Evolutionary conservation across 2,329 filamentous ascomycete species (phyloP), one percentile per base, ranked within the genome.

Genomic region (Fusarium globosum): DNA sequence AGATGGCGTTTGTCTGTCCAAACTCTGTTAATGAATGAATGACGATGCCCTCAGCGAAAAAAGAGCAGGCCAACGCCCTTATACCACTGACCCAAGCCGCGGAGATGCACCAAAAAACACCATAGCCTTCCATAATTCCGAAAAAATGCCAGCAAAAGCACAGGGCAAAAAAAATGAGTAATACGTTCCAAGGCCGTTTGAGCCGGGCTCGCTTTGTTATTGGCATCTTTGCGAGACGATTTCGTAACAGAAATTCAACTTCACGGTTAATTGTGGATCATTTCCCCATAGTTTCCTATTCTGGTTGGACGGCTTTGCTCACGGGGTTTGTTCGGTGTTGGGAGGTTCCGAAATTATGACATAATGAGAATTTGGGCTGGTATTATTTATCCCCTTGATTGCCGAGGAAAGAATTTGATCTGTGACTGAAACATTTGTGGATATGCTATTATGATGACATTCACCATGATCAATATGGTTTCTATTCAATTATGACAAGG

Each of bases 211-310:
- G 11, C 43, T 66, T 66, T 35, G 43, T 58, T n/a, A 77, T 77
- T 77, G 76, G 76, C 68, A 76, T 77, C 61, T 16, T 52, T 6
- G 21, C 33, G 28, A 56, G 51, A 53, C 72, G 76, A 77, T 77
- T 77, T 77, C 76, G 76, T 77, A 77, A 77, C 70, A 65, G 52
- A 78, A 78, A 77, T 65, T 74, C 65, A 15, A 28, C 53, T 46
- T 26, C 8, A 30, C 71, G 72, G 68, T 14, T 74, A 77, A 65
- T 2, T 67, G 20, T 76, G 76, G 74, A 23, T 13, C 15, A 2
- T 2, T 45, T 51, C 48, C 39, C 35, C 42, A 58, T n/a, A 42
- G 1, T 21, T 69, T n/a, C 55, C 38, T 46, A 3, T 42, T 73
- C 56, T 36, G 64, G 69, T 38, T 23, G 9, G 33, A 21, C 20